Conservation (phyloP, 148 eudicot species). For the Amaranthus cruentus region DNA sequence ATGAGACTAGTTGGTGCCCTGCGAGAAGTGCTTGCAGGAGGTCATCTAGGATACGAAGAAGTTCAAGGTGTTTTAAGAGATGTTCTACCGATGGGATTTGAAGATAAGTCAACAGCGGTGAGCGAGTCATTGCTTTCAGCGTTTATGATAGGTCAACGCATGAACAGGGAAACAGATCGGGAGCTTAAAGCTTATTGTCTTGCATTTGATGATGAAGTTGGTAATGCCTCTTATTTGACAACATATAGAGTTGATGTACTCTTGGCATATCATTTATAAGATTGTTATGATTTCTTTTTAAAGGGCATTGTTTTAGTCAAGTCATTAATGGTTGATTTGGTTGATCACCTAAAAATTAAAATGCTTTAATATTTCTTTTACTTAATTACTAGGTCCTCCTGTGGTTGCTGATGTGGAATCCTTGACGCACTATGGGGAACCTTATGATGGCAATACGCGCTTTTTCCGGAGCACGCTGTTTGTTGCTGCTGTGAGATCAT, state of each 20-base stretch:
- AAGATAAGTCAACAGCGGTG: constrained; percentile 40
- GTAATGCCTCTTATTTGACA: constrained; percentile 35
- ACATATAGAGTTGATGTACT: constrained; percentile 17
- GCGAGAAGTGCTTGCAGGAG: constrained; percentile 93
- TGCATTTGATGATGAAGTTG: constrained; percentile 94
- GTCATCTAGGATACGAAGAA: constrained; percentile 95
- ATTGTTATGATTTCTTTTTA: constrained; percentile 5
- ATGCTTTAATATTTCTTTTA: constrained; percentile 1
- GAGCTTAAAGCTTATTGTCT: constrained; percentile 98
- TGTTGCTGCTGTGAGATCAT: constrained; percentile 96
- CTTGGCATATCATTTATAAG: constrained; percentile 13
- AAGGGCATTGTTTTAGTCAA: not conserved
- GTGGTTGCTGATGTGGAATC: constrained; percentile 87
- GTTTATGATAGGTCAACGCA: constrained; percentile 92
- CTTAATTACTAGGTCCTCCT: constrained; percentile 50
- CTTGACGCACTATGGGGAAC: constrained; percentile 96
- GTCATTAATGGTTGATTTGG: not conserved
- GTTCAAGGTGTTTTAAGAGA: constrained; percentile 91
- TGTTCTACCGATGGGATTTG: constrained; percentile 57
- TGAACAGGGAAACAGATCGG: constrained; percentile 97
- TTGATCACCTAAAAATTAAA: not conserved
- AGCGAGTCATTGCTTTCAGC: constrained; percentile 92
- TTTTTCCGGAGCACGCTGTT: constrained; percentile 92
- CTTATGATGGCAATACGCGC: constrained; percentile 98
- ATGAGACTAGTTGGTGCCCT: constrained; percentile 98